These are phyloP conservation scores for Aureobasidium uvarum DNA, from an alignment of 2,329 filamentous ascomycete genomes.

Conservation along the genomic window DNA sequence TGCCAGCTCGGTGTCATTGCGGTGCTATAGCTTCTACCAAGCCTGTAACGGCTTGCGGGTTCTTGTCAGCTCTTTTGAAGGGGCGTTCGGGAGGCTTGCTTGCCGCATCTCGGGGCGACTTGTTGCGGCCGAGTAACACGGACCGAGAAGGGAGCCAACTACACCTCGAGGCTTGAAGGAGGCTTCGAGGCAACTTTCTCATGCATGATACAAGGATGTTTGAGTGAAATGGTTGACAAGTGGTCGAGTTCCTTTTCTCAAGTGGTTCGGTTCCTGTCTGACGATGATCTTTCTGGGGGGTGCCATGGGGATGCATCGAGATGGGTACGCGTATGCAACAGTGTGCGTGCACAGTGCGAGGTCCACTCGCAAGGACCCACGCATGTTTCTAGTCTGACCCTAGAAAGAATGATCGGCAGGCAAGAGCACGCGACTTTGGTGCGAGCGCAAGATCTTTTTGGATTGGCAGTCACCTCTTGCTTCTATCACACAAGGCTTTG, in stretches of 20 bases:
- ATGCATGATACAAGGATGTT: not conserved
- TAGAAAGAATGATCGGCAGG: constrained; percentile 10
- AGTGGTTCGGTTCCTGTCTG: no score
- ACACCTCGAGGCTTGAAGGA: not conserved
- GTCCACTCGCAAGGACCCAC: constrained; percentile 1
- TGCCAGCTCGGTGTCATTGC: constrained; percentile 9
- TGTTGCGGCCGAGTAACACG: not conserved
- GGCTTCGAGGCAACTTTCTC: not conserved
- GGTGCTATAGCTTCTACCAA: constrained; percentile 22
- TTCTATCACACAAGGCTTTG: not conserved
- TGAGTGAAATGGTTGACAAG: not conserved
- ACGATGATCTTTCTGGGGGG: constrained; percentile 19
- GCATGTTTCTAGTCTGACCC: constrained; percentile 13
- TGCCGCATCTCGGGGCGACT: constrained; percentile 1
- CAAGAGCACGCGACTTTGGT: constrained; percentile 13
- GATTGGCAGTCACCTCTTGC: not conserved
- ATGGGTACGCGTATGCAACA: constrained; percentile 4
- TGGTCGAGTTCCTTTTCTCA: no score
- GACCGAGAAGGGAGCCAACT: constrained; percentile 7
- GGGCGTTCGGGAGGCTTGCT: constrained; percentile 19
- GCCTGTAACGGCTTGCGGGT: not conserved
- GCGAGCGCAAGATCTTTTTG: not conserved
- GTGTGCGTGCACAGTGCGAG: constrained; percentile 15
- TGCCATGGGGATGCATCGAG: constrained; percentile 2
- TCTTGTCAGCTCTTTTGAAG: constrained; percentile 3